Evolutionary conservation across 768 basidiomycete species (phyloP).

Genomic region (Termitomyces sp.): DNA sequence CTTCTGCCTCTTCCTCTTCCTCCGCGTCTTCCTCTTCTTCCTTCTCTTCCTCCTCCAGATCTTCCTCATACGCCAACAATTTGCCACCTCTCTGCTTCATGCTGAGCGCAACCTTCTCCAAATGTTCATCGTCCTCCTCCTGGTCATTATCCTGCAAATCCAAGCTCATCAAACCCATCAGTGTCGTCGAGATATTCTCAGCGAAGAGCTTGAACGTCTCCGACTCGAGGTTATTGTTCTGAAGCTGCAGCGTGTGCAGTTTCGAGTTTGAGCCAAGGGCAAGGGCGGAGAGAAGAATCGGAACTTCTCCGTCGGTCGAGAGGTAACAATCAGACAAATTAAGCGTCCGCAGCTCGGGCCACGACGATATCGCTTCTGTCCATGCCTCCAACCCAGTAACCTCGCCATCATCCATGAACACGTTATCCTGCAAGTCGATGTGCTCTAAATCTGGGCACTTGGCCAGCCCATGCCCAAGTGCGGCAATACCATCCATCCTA

Average conservation of each 20-base stretch:
- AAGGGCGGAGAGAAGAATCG: slow-evolving; percentile 58
- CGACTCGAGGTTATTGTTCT: slow-evolving; percentile 88
- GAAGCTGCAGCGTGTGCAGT: slow-evolving; percentile 74
- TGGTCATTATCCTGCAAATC: slow-evolving; percentile 92
- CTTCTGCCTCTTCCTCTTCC: slow-evolving; percentile 29
- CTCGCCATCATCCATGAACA: slow-evolving; percentile 64
- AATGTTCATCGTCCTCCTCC: slow-evolving; percentile 68
- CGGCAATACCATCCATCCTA: slow-evolving; percentile 83
- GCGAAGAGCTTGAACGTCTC: slow-evolving; percentile 67
- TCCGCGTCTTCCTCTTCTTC: slow-evolving; percentile 51
- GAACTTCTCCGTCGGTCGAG: slow-evolving; percentile 76
- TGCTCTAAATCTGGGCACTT: slow-evolving; percentile 62
- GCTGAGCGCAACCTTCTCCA: slow-evolving; percentile 49
- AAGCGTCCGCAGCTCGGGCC: slow-evolving; percentile 73
- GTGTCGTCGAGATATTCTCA: slow-evolving; percentile 54
- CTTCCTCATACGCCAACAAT: slow-evolving; percentile 70
- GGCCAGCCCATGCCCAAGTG: slow-evolving; percentile 72
- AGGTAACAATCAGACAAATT: slow-evolving; percentile 93
- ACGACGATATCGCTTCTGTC: slow-evolving; percentile 61
- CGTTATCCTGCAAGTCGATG: slow-evolving; percentile 93
- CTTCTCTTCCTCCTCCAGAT: slow-evolving; percentile 73
- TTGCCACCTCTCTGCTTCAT: slow-evolving; percentile 68
- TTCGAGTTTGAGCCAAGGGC: slow-evolving; percentile 68
- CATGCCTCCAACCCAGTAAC: slow-evolving; percentile 48
- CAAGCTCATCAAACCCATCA: slow-evolving; percentile 58